Conservation (phyloP, 1,284 basidiomycete genomes). For the Microbotryomycetes sp. region DNA sequence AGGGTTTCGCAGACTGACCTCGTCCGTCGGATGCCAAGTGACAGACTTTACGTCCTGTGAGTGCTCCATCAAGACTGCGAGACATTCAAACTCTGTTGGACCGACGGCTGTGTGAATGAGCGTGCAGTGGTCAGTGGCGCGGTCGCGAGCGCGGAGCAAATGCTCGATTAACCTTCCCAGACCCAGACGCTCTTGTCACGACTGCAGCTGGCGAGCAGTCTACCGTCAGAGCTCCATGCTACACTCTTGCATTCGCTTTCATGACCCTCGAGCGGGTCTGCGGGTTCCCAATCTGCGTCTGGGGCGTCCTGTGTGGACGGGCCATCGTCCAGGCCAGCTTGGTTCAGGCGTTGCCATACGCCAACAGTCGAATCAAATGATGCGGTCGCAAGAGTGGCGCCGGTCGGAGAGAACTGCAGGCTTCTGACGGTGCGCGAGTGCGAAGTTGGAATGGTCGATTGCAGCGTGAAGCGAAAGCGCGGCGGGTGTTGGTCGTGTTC, state of each 20-base stretch:
- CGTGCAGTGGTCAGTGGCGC: background rate
- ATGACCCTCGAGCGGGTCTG: constrained; percentile 72
- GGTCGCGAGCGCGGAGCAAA: background rate
- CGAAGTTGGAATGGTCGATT: constrained; percentile 52
- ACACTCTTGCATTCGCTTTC: constrained; percentile 97
- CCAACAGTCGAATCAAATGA: constrained; percentile 92
- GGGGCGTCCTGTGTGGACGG: constrained; percentile 39
- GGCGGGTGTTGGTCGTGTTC: constrained; percentile 26
- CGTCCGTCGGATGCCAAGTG: constrained; percentile 89
- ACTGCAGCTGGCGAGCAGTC: constrained; percentile 81
- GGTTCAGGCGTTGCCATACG: constrained; percentile 66
- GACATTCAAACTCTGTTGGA: constrained; percentile 80
- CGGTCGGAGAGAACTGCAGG: constrained; percentile 84
- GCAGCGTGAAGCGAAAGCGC: constrained; percentile 28
- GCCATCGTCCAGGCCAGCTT: constrained; percentile 46
- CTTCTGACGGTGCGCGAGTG: constrained; percentile 87
- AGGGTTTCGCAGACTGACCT: constrained; percentile 50
- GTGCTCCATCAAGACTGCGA: constrained; percentile 95
- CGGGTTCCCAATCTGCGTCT: constrained; percentile 69
- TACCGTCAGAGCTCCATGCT: constrained; percentile 70
- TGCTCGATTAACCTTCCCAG: constrained; percentile 71
- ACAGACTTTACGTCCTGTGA: constrained; percentile 93
- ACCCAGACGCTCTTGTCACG: constrained; percentile 98
- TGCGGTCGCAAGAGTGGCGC: constrained; percentile 80
- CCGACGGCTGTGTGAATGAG: constrained; percentile 19